Conservation (phyloP, 2,329 filamentous ascomycete genomes). For the Neofusicoccum parvum region DNA sequence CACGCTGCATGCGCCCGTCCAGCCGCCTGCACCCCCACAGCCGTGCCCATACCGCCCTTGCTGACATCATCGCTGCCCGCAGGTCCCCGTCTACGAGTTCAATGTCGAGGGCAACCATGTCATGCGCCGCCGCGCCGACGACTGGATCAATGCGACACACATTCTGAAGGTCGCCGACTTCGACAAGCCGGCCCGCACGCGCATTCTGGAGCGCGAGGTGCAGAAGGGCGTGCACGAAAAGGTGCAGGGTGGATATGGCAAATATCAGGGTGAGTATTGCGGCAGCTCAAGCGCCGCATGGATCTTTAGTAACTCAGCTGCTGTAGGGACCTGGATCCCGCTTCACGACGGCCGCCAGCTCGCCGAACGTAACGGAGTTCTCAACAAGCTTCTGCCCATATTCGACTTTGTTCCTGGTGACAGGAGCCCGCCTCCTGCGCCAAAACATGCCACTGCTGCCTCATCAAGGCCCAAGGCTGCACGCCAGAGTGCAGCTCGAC, state of each 20-base stretch:
- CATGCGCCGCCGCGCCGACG: slow-evolving; percentile 88
- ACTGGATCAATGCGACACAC: slow-evolving; percentile 99
- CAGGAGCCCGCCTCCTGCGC: slow-evolving; percentile 87
- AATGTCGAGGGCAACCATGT: slow-evolving; percentile 89
- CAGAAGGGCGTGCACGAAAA: slow-evolving; percentile 97
- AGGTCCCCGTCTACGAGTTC: slow-evolving; percentile 95
- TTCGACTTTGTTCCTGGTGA: slow-evolving; percentile 87
- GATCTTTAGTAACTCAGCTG: background rate
- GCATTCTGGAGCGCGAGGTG: slow-evolving; percentile 94
- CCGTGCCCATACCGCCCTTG: slow-evolving; percentile 6
- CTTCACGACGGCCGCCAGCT: slow-evolving; percentile 78
- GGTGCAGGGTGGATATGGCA: slow-evolving; percentile 96
- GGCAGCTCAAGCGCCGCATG: background rate
- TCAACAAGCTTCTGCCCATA: slow-evolving; percentile 80
- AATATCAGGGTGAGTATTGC: slow-evolving; percentile 77
- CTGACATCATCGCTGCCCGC: slow-evolving; percentile 27
- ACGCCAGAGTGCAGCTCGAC: slow-evolving; percentile 61
- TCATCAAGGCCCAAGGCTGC: slow-evolving; percentile 78
- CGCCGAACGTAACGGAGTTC: slow-evolving; percentile 82
- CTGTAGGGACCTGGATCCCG: slow-evolving; percentile 89
- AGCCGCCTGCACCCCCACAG: background rate
- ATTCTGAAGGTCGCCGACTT: slow-evolving; percentile 96
- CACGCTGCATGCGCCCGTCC: background rate
- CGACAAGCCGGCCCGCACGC: slow-evolving; percentile 92
- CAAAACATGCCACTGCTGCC: slow-evolving; percentile 75